phyloP scores from a whole-genome alignment of 768 basidiomycete genomes.

The Xanthoconium purpureum region DNA sequence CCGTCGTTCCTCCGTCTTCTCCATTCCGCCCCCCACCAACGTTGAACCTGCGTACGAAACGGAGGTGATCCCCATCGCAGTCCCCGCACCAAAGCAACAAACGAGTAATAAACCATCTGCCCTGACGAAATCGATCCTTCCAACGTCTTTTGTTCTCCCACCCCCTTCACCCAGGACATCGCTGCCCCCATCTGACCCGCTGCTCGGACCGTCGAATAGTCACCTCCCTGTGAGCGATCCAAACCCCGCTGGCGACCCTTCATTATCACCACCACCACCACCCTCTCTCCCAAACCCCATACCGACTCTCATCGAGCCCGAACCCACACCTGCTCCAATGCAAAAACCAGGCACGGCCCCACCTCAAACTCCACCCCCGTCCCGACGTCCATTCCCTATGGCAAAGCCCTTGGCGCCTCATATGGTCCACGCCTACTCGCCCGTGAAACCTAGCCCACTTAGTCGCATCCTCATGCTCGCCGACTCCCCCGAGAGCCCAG shows the following conservation, averaged over 20 bases:
- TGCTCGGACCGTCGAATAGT: constrained; percentile 27
- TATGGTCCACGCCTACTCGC: constrained; percentile 82
- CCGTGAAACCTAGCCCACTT: constrained; percentile 74
- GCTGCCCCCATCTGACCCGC: constrained; percentile 44
- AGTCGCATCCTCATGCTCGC: constrained; percentile 74
- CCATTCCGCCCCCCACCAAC: constrained; percentile 33
- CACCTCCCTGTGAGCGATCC: constrained; percentile 17
- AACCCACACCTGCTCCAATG: constrained; percentile 5
- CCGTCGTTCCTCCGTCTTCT: constrained; percentile 44
- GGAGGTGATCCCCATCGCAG: constrained; percentile 41
- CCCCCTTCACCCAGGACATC: constrained; percentile 73
- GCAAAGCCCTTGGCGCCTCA: constrained; percentile 67
- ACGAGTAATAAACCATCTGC: constrained; percentile 16
- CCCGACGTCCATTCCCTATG: constrained; percentile 55
- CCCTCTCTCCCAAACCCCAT: constrained; percentile 13
- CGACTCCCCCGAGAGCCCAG: constrained; percentile 51
- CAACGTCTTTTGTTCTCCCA: constrained; percentile 73
- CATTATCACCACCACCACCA: neutral
- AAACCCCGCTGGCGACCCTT: neutral
- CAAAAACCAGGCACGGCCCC: neutral
- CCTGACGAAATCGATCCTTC: constrained; percentile 49
- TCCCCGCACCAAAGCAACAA: constrained; percentile 29
- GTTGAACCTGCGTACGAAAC: constrained; percentile 50
- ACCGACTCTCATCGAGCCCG: constrained; percentile 22
- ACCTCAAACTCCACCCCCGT: constrained; percentile 24